phyloP scores from a whole-genome alignment of 2,329 filamentous ascomycete species.

The Apiospora aurea region DNA sequence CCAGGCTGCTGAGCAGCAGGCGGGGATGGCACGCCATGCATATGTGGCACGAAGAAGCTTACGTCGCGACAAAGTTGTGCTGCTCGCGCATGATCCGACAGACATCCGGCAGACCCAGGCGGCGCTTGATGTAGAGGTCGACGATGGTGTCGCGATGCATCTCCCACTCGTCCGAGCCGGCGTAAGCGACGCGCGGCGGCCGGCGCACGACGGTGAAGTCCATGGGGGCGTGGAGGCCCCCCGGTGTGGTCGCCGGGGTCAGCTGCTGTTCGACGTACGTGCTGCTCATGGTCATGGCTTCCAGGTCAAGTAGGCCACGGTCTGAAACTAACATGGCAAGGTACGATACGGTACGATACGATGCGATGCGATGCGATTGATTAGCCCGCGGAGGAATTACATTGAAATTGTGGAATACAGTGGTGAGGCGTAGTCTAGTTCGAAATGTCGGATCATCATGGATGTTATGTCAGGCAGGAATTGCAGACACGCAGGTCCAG shows the following conservation, averaged over 20 bases:
- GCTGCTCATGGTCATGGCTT: background rate
- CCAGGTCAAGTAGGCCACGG: background rate
- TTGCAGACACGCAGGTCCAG: background rate
- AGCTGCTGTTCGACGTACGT: background rate
- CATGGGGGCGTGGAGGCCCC: background rate
- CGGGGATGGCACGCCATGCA: background rate
- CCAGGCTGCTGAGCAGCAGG: no score
- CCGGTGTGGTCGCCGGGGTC: constrained; percentile 1
- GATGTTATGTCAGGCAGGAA: background rate
- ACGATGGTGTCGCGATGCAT: constrained; percentile 46
- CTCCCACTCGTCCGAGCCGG: constrained; percentile 56
- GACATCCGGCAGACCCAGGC: constrained; percentile 48
- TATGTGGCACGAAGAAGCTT: background rate
- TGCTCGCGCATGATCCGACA: constrained; percentile 46
- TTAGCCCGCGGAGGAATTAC: background rate
- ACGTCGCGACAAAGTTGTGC: constrained; percentile 42
- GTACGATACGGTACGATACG: background rate
- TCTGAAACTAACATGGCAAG: background rate
- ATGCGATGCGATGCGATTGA: background rate
- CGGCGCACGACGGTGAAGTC: background rate
- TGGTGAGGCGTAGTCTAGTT: background rate
- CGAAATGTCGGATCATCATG: constrained; percentile 3
- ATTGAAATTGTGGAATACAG: background rate
- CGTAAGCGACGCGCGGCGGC: constrained; percentile 9
- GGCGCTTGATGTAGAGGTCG: constrained; percentile 48